A percentile compares a stretch with the other conserved stretches of the same genome.
Evolutionary conservation across 2,329 filamentous ascomycete species (phyloP).

Genomic region (Neopestalotiopsis clavispora): DNA sequence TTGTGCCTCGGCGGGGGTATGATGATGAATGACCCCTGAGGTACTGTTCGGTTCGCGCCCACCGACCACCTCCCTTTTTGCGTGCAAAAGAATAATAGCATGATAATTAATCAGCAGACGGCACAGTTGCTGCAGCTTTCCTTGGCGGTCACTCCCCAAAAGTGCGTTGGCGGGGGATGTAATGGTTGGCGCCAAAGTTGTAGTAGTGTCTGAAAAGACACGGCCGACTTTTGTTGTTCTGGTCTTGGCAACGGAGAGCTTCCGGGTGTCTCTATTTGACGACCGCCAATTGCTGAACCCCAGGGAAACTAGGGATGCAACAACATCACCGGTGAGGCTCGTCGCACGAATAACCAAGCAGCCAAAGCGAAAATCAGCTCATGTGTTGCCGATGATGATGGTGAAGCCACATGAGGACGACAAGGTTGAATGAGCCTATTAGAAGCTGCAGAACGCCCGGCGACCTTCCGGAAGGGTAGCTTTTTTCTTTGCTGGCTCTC

Average conservation of each 20-base stretch:
- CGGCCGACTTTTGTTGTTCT: not conserved
- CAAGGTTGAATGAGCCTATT: not conserved
- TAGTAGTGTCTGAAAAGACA: not conserved
- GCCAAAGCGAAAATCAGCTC: not conserved
- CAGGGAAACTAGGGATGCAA: not conserved
- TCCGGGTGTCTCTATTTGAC: not conserved
- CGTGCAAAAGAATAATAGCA: no score
- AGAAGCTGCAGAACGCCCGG: not conserved
- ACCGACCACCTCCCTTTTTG: not conserved
- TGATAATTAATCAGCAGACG: not conserved
- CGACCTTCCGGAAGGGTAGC: not conserved
- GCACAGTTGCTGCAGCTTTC: not conserved
- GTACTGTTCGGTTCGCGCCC: not conserved
- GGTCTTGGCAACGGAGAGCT: not conserved
- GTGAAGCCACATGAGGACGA: not conserved
- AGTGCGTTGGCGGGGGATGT: not conserved
- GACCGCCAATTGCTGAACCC: not conserved
- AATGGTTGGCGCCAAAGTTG: not conserved
- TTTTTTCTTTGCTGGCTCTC: not conserved
- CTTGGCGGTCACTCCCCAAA: not conserved
- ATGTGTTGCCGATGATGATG: not conserved
- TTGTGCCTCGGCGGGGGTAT: not conserved
- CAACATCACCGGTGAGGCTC: not conserved
- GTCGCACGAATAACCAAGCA: not conserved
- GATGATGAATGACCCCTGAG: not conserved